These are phyloP conservation scores for Vicia faba DNA, from an alignment of 306 rosid species.

Conservation along the genomic window DNA sequence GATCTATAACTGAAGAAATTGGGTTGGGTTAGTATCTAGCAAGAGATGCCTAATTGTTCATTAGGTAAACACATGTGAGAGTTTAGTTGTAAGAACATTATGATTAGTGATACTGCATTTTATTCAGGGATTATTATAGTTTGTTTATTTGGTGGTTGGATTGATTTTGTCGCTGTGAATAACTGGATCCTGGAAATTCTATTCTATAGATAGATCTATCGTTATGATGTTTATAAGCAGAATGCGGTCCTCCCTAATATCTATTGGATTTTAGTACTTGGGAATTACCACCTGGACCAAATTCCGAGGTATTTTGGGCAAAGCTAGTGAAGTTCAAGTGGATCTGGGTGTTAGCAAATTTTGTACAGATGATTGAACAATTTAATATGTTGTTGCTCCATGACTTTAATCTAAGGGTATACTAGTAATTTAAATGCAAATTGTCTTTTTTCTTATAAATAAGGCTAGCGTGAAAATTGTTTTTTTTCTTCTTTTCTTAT, in stretches of 20 bases:
- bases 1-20: background rate
- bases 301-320: too few relatives aligned
- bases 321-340: too few relatives aligned
- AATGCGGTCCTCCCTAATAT: too few relatives aligned
- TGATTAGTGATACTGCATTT: slow-evolving; percentile 17
- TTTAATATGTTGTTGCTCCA: slow-evolving; percentile 32
- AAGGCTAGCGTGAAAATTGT: too few relatives aligned
- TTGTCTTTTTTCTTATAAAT: too few relatives aligned
- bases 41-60: background rate
- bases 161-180: background rate
- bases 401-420: background rate
- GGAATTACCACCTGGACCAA: too few relatives aligned
- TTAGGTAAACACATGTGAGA: slow-evolving; percentile 9
- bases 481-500: too few relatives aligned
- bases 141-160: background rate
- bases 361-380: too few relatives aligned
- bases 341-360: too few relatives aligned
- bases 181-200: slow-evolving; percentile 10
- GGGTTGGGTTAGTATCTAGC: slow-evolving; percentile 24
- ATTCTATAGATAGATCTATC: slow-evolving; percentile 23
- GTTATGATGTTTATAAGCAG: slow-evolving; percentile 19
- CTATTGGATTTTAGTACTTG: too few relatives aligned
- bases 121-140: background rate
- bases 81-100: slow-evolving; percentile 10
- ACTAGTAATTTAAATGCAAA: too few relatives aligned